Conservation (phyloP, 495 filamentous ascomycete genomes). For the Xylaria palmicola region DNA sequence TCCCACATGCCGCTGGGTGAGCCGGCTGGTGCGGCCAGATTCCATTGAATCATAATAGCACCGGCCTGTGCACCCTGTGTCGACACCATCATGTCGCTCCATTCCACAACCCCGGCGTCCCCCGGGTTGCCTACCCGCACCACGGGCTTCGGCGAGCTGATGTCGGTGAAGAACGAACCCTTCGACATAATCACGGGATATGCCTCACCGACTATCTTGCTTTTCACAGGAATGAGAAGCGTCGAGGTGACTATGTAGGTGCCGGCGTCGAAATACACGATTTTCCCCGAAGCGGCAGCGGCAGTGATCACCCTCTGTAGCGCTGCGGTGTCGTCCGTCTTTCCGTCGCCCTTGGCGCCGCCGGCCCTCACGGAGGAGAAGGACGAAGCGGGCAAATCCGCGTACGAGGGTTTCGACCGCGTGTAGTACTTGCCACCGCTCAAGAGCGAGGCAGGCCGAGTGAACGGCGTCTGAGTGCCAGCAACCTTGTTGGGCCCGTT, state of each 20-base stretch:
- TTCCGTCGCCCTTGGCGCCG: slow-evolving; percentile 74
- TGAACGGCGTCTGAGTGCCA: slow-evolving; percentile 34
- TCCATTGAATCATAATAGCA: slow-evolving; percentile 86
- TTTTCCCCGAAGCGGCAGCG: slow-evolving; percentile 50
- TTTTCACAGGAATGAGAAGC: slow-evolving; percentile 68
- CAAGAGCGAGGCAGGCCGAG: slow-evolving; percentile 38
- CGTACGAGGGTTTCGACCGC: slow-evolving; percentile 74
- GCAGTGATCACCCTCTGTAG: slow-evolving; percentile 68
- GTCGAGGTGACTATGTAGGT: slow-evolving; percentile 78
- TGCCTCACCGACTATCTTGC: slow-evolving; percentile 76
- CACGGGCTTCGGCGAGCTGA: slow-evolving; percentile 63
- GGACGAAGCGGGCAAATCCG: slow-evolving; percentile 46
- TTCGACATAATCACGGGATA: slow-evolving; percentile 84
- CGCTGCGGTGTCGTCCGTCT: slow-evolving; percentile 60
- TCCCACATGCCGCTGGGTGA: slow-evolving; percentile 83
- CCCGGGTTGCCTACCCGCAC: slow-evolving; percentile 73
- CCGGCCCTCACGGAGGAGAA: slow-evolving; percentile 69
- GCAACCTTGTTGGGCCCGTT: slow-evolving; percentile 38
- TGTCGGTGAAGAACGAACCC: slow-evolving; percentile 60
- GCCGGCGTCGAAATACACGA: slow-evolving; percentile 86
- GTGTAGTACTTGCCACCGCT: slow-evolving; percentile 49
- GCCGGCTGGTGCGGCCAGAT: slow-evolving; percentile 60
- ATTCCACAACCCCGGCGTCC: slow-evolving; percentile 71
- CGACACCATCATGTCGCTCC: slow-evolving; percentile 73
- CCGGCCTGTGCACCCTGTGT: slow-evolving; percentile 74